Conservation (phyloP, 2,329 filamentous ascomycete genomes). For the Epichloe sp. region DNA sequence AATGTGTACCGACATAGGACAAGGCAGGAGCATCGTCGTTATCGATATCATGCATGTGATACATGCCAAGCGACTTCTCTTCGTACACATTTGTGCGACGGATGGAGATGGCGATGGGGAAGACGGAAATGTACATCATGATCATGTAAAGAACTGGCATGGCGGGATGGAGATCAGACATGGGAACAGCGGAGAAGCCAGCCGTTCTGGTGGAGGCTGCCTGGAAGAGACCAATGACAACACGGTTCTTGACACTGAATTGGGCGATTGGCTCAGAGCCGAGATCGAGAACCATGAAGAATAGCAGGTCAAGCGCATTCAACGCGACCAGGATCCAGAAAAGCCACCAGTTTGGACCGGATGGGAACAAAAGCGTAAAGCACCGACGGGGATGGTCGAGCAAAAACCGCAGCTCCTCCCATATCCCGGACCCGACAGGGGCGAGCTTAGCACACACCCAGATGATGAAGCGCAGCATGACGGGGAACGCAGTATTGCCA, state of each 20-base stretch:
- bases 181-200: conserved; percentile 71
- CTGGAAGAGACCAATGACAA: conserved; percentile 83
- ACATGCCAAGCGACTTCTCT: conserved; percentile 72
- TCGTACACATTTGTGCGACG: conserved; percentile 94
- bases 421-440: conserved; percentile 54
- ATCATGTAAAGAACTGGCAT: conserved; percentile 90
- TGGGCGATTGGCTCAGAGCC: conserved; percentile 55
- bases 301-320: conserved; percentile 74
- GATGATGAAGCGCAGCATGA: conserved; percentile 87
- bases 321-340: conserved; percentile 73
- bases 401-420: conserved; percentile 83
- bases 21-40: conserved; percentile 46
- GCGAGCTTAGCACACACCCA: conserved; percentile 63
- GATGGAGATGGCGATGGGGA: conserved; percentile 90
- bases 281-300: conserved; percentile 87
- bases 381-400: conserved; percentile 91
- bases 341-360: conserved; percentile 87
- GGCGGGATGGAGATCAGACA: conserved; percentile 70
- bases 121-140: conserved; percentile 99
- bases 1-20: conserved; percentile 81
- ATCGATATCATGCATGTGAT: conserved; percentile 35
- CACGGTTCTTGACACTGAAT: conserved; percentile 58
- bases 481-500: conserved; percentile 89
- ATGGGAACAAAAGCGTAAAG: conserved; percentile 88
- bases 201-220: conserved; percentile 82